Evolutionary conservation across 805 yeast genomes (phyloP), one percentile per base, ranked within the genome.

Genomic region (Isabelozyma heimii): DNA sequence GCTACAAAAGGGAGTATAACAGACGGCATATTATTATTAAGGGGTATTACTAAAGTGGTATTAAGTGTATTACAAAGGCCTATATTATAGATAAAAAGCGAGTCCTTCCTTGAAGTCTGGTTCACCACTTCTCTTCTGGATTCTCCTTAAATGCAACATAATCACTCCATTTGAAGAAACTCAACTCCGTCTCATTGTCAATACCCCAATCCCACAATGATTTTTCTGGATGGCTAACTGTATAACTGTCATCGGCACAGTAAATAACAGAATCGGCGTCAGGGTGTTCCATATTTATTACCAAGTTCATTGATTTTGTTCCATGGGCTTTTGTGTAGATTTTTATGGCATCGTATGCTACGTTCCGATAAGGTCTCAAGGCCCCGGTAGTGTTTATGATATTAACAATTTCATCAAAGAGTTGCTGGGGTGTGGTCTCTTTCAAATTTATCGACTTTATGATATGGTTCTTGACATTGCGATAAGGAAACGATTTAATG

Each of bases 271-370:
- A 87, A 48, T 83, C 85, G 5, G 85, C 87, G 53, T 73, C 77
- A 2, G 35, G 35, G 59, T 91, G 84, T 26, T 89, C 97, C 64
- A 94, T 80, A 64, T 94, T 94, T 53, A 94, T 87, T 43, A 91
- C 94, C 55, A 94, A 75, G 62, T 94, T 91, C 82, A 91, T 87
- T 2, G 97, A 89, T 69, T 94, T 94, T 28, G 96, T 81, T 10
- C 95, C 94, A 66, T 92, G 98, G 0, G 99, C 98, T 62, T 90
- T 91, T 27, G 97, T 87, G 69, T 94, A 94, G 6, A 94, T 78
- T 66, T 94, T 94, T 48, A 92, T 65, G 0, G 91, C 75, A 61
- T 92, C 88, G 53, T 83, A 87, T 0, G 69, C 73, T 8, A 89
- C 88, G 51, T 78, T 87, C 60, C 97, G 77, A 66, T 83, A 91